Conservation (phyloP, 148 eudicot genomes). For the Vaccinium darrowii region DNA sequence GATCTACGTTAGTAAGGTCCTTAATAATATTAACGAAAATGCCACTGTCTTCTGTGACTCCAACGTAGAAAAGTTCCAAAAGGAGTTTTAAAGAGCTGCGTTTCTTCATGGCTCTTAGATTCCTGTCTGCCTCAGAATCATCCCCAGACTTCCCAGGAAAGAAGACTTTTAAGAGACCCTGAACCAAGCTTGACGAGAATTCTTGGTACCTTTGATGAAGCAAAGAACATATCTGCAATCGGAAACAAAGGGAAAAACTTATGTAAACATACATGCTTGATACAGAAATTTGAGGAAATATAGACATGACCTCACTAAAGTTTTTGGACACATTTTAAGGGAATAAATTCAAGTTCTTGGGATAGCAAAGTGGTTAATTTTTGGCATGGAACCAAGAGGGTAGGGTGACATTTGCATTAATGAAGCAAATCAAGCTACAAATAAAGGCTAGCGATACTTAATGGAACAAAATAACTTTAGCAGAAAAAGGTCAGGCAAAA, state of each 20-base stretch:
- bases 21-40: slow-evolving; percentile 75
- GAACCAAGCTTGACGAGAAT: slow-evolving; percentile 72
- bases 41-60: slow-evolving; percentile 73
- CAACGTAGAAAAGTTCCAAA: slow-evolving; percentile 89
- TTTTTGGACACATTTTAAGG: background rate
- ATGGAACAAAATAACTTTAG: background rate
- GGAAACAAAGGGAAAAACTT: background rate
- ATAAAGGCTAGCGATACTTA: background rate
- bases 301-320: background rate
- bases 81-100: slow-evolving; percentile 92
- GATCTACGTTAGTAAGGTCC: slow-evolving; percentile 81
- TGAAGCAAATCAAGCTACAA: background rate
- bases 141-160: slow-evolving; percentile 81
- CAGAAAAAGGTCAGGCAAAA: background rate
- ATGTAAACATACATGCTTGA: background rate
- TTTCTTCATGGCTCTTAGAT: slow-evolving; percentile 87
- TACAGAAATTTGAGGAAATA: background rate
- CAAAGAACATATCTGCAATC: slow-evolving; percentile 76
- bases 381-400: background rate
- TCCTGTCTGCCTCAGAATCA: slow-evolving; percentile 77
- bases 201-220: slow-evolving; percentile 96
- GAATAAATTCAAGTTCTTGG: background rate
- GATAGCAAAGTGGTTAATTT: background rate
- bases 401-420: background rate
- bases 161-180: slow-evolving; percentile 76